Evolutionary conservation across 163 green algal genomes (phyloP), one percentile per base, ranked within the genome.

Genomic region (Prototheca stagnorum): DNA sequence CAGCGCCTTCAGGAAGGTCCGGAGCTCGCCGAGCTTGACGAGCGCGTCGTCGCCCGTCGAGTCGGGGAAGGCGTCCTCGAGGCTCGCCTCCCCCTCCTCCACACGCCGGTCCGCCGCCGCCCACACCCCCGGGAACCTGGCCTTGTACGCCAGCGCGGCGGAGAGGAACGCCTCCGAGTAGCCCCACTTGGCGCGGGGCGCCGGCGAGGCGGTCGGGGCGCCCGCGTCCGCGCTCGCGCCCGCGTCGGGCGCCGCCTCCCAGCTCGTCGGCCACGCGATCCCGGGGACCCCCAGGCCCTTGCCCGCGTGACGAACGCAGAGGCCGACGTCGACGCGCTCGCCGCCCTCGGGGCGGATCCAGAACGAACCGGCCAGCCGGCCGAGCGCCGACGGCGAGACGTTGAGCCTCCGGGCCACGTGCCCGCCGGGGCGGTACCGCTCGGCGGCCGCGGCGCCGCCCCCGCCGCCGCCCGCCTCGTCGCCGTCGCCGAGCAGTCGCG

Each of bases 281-380:
- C n/a, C n/a, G 23, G 84, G 78, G 46, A 94, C 82, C 50, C 70
- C 85, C 31, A 88, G 56, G 4, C 57, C 59, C 41, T 80, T 69
- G 39, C 44, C 55, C 1, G 51, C 63, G 26, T 75, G 62, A 59
- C 87, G 87, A 5, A 94, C 77, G 19, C 58, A 77, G 53, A 94
- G 74, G 1, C 84, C 84, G 6, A 93, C 37, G 50, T 93, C 83
- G 11, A 79, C 70, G 16, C 65, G 57, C 33, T 85, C 66, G 1
- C 69, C 34, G 41, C 51, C 15, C 34, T 57, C 42, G 4, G 70
- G 53, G 0, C 47, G 56, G 47, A 70, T 26, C 64, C 62, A 86
- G 36, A 92, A 51, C 40, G 25, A 17, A 59, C 72, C 64, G 5
- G 82, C 86, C 36, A 92, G 57, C 34, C 68, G 62, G n/a, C 78